Evolutionary conservation across 805 yeast genomes (phyloP), one percentile per base, ranked within the genome.

Genomic region (Lipomyces orientalis): DNA sequence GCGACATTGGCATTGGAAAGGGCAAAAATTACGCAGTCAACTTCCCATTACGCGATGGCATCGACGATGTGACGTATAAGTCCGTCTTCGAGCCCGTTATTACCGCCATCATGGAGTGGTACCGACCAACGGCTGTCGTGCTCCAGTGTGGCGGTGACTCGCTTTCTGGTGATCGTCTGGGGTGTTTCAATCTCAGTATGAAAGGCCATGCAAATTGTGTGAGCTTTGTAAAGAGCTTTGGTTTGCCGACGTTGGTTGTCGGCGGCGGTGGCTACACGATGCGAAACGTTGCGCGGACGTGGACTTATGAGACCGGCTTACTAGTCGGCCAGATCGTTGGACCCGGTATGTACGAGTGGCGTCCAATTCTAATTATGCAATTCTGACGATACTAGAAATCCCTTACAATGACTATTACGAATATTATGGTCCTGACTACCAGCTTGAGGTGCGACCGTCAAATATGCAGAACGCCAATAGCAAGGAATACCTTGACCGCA

Each of bases 241-340:
- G 96, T 16, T 80, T 93, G 49, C 98, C 98, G 9, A 86, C 92
- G 85, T 81, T 94, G 72, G 97, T 93, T 5, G 81, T 94, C 12
- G 99, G 99, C 29, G 99, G 99, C 62, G 99, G 99, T 68, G 99
- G 99, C 22, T 94, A 94, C 79, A 95, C 99, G 1, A 97, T 97
- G 76, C 84, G 98, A 75, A 94, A 94, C 76, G 99, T 94, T 14
- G 89, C 96, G 52, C 83, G 98, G 73, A 84, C 96, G 39, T 94
- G 99, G 99, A 90, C 97, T 74, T 93, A 90, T 78, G 99, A 94
- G 79, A 94, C 98, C 0, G 88, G 93, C 51, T 82, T 91, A 33
- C 80, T 90, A 73, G 90, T 88, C 64, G 91, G 90, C 75, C 89
- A 77, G 62, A 66, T 72, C 76, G 69, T 83, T 78, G 74, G 79